Evolutionary conservation across 148 eudicot genomes (phyloP).

Genomic region (Vaccinium corymbosum): DNA sequence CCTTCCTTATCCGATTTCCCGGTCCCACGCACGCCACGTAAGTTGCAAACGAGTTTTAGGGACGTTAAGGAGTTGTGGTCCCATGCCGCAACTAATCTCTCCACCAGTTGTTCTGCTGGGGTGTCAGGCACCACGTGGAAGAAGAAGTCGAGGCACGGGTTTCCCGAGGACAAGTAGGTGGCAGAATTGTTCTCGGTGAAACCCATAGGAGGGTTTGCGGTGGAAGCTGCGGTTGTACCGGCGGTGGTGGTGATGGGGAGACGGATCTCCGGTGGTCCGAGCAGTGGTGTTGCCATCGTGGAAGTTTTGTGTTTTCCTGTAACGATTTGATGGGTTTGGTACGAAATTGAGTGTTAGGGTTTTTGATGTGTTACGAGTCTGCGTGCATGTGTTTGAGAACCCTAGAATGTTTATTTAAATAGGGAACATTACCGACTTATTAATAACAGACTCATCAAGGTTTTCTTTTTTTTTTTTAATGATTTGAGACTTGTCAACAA

Average conservation of each 20-base stretch:
- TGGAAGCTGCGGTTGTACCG: neutral
- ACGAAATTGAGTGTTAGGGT: neutral
- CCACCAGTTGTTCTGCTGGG: neutral
- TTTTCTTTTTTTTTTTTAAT: too few species aligned
- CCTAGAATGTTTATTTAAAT: neutral
- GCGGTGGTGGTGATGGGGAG: neutral
- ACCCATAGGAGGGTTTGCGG: conserved; percentile 9
- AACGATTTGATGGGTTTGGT: too few species aligned
- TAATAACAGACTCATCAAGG: neutral
- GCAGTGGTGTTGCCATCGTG: neutral
- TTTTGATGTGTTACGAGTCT: too few species aligned
- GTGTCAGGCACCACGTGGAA: neutral
- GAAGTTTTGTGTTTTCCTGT: neutral
- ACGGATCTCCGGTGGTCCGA: neutral
- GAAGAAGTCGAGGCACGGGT: neutral
- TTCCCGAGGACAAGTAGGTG: neutral
- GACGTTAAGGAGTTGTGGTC: neutral
- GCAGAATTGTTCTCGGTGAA: conserved; percentile 19
- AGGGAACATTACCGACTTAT: neutral
- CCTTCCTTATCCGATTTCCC: conserved; percentile 22
- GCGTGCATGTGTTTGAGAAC: too few species aligned
- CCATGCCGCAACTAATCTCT: neutral
- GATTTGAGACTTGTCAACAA: too few species aligned
- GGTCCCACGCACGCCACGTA: conserved; percentile 18
- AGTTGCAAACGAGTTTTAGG: neutral